Evolutionary conservation across 768 basidiomycete species (phyloP), one percentile per base, ranked within the genome.

Genomic region (Trametes punicea): DNA sequence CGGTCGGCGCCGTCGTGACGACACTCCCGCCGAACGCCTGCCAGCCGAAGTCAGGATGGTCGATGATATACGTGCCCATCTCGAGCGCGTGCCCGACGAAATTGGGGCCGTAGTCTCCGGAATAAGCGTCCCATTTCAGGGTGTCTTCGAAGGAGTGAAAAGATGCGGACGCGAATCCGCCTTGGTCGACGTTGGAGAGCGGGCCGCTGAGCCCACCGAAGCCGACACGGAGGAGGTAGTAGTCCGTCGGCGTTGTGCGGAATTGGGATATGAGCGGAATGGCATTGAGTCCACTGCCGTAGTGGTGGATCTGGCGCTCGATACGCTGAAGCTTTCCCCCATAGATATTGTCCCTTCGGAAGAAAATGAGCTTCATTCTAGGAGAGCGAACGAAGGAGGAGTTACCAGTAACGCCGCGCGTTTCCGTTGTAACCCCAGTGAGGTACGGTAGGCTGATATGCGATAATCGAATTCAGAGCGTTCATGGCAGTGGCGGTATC

Each of bases 351-450:
- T 83, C 81, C 81, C 80, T 81, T n/a, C n/a, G 51, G 16, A 13
- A 55, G 44, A 39, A 46, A 30, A 16, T 51, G 9, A 52, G 23
- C 26, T 31, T 3, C 18, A 20, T n/a, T 7, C 15, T n/a, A 10
- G 21, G 36, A 11, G 26, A 38, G 3, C 9, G 11, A 0, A 25
- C 16, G 20, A 9, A 9, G 8, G 23, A 44, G 34, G 23, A 65
- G 71, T 45, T 51, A 80, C 81, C 79, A 81, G 68, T 81, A 82
- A 27, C 81, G 74, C 50, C 81, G 70, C 1, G 81, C 81, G 62
- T 82, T 82, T 6, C 81, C 81, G 60, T 82, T 81, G 67, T 81
- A 81, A 15, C 80, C 81, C 81, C 81, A 83, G 64, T 82, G 81
- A n/a, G 81, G 75, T 30, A 82, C 74, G 6, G 78, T 71, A 2